phyloP scores from a whole-genome alignment of 1,284 basidiomycete genomes.

The Leccinum griseonigrum region DNA sequence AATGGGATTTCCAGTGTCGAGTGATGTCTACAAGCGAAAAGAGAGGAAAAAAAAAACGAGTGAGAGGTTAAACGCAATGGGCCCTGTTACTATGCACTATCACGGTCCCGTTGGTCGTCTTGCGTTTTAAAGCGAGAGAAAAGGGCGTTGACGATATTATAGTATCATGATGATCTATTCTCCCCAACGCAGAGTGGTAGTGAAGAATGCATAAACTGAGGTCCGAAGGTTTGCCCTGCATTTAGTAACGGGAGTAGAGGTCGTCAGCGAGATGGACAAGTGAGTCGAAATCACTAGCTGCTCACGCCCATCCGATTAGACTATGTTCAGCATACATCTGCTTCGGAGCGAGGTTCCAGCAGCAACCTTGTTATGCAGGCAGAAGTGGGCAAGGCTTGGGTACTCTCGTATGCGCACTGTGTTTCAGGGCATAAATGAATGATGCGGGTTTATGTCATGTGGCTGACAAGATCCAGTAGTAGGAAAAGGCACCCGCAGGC shows the following conservation, averaged over 20 bases:
- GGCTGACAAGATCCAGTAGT: slow-evolving; percentile 5
- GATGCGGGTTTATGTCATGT: slow-evolving; percentile 16
- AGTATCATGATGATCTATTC: slow-evolving; percentile 20
- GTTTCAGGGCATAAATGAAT: slow-evolving; percentile 8
- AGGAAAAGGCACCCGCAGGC: slow-evolving; percentile 7
- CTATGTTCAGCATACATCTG: background rate
- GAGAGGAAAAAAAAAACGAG: background rate
- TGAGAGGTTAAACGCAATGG: background rate
- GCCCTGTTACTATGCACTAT: slow-evolving; percentile 11
- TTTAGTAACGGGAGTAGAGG: slow-evolving; percentile 24
- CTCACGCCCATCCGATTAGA: slow-evolving; percentile 22
- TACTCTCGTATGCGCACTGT: slow-evolving; percentile 10
- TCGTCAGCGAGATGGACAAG: slow-evolving; percentile 29
- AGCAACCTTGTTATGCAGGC: background rate
- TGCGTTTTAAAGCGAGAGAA: slow-evolving; percentile 28
- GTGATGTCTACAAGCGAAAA: slow-evolving; percentile 18
- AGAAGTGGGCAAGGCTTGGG: slow-evolving; percentile 1
- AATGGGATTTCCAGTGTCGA: slow-evolving; percentile 15
- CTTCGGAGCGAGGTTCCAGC: background rate
- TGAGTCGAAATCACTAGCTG: slow-evolving; percentile 16
- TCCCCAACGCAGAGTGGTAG: slow-evolving; percentile 28
- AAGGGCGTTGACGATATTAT: slow-evolving; percentile 30
- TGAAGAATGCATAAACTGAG: slow-evolving; percentile 29
- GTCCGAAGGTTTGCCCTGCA: slow-evolving; percentile 17
- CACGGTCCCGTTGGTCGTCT: slow-evolving; percentile 12